phyloP scores from a whole-genome alignment of 202 grass and related monocot species.

The Elaeis oleifera region DNA sequence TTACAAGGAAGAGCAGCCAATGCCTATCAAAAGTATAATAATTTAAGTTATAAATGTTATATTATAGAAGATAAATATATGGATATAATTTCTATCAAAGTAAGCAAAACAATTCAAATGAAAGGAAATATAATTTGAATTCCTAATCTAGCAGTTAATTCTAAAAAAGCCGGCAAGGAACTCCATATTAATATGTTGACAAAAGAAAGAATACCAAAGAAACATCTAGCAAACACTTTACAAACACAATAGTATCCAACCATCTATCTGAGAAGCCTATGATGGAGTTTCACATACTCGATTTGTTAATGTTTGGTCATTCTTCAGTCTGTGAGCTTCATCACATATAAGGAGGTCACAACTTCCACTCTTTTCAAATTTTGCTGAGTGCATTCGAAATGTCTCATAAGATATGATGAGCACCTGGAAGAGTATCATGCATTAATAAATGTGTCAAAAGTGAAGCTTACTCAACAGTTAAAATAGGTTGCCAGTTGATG shows the following conservation, averaged over 20 bases:
- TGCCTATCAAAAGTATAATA: conserved; percentile 37
- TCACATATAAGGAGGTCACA: conserved; percentile 98
- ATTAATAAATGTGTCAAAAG: conserved; percentile 15
- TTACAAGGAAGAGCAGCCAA: conserved; percentile 88
- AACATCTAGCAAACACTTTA: no score
- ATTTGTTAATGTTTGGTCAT: conserved; percentile 95
- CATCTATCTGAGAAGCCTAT: no score
- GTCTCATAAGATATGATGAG: conserved; percentile 98
- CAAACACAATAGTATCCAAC: no score
- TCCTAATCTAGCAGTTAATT: background rate
- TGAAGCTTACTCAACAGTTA: no score
- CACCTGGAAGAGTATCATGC: conserved; percentile 50
- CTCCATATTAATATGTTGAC: no score
- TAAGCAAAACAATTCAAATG: background rate
- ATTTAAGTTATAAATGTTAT: no score
- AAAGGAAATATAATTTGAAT: background rate
- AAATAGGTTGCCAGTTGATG: no score
- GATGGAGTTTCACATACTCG: conserved; percentile 31
- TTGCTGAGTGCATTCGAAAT: conserved; percentile 92
- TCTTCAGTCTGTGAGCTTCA: conserved; percentile 94
- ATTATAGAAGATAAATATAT: no score
- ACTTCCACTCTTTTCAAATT: conserved; percentile 77
- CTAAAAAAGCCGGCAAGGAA: no score
- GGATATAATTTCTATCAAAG: background rate
- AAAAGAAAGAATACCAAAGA: no score